phyloP scores from a whole-genome alignment of 192 early-diverging fungal species.

The Geosiphon pyriformis region DNA sequence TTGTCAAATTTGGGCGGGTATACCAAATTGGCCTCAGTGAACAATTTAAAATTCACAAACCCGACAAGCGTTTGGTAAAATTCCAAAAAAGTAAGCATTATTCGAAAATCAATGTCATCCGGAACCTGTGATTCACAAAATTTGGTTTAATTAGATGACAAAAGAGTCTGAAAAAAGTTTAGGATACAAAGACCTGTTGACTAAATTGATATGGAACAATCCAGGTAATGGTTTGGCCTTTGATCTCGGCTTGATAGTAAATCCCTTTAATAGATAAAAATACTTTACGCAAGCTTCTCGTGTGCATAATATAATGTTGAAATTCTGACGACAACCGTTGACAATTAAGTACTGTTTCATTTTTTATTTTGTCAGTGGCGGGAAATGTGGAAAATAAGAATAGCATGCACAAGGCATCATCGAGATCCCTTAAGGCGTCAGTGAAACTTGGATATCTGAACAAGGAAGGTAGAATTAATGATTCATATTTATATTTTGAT shows the following conservation, averaged over 20 bases:
- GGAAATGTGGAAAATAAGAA: slow-evolving; percentile 92
- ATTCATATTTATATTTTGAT: neutral
- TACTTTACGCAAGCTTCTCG: slow-evolving; percentile 74
- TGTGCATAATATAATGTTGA: slow-evolving; percentile 83
- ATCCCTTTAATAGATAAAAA: slow-evolving; percentile 99
- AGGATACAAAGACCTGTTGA: slow-evolving; percentile 54
- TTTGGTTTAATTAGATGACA: neutral
- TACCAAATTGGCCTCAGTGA: slow-evolving; percentile 75
- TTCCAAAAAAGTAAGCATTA: slow-evolving; percentile 96
- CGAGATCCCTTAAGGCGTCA: slow-evolving; percentile 90
- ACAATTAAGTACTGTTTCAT: slow-evolving; percentile 64
- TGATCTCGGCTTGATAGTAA: slow-evolving; percentile 98
- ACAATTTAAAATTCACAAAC: slow-evolving; percentile 95
- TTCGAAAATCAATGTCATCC: slow-evolving; percentile 89
- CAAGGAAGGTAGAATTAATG: neutral
- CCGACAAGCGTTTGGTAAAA: slow-evolving; percentile 89
- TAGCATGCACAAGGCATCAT: slow-evolving; percentile 97
- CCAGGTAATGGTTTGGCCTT: slow-evolving; percentile 92
- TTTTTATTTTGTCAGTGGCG: slow-evolving; percentile 52
- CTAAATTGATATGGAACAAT: slow-evolving; percentile 94
- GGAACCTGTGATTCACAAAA: slow-evolving; percentile 51
- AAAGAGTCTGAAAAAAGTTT: neutral
- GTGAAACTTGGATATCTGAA: slow-evolving; percentile 84
- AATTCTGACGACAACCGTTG: slow-evolving; percentile 86
- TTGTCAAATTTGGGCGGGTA: slow-evolving; percentile 87